These are phyloP conservation scores for Ophiostoma pallidulum DNA, from an alignment of 2,329 filamentous ascomycete species.

Conservation along the genomic window DNA sequence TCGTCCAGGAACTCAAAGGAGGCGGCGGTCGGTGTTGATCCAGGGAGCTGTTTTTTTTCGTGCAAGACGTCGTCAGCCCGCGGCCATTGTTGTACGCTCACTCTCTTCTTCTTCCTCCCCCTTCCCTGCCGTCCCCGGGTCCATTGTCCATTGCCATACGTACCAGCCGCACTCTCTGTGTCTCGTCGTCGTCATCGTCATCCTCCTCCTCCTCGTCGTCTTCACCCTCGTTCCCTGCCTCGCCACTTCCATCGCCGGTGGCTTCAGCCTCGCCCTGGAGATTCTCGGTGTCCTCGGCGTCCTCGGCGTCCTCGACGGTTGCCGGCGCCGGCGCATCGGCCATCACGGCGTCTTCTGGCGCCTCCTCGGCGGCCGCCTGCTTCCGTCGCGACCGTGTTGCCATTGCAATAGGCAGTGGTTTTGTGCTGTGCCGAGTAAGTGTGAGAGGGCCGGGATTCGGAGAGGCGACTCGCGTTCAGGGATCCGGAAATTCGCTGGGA, in stretches of 20 bases:
- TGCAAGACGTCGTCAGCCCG: background rate
- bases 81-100: too few species aligned
- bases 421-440: too few species aligned
- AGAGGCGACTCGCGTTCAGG: too few species aligned
- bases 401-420: too few species aligned
- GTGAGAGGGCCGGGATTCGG: too few species aligned
- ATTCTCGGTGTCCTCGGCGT: background rate
- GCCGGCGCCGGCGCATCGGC: slow-evolving; percentile 29
- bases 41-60: slow-evolving; percentile 55
- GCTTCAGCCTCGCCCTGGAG: slow-evolving; percentile 21
- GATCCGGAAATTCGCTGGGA: too few species aligned
- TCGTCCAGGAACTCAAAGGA: slow-evolving; percentile 93
- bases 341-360: slow-evolving; percentile 29
- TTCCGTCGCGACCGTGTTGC: slow-evolving; percentile 12
- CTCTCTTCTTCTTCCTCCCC: too few species aligned
- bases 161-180: slow-evolving; percentile 55
- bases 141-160: too few species aligned
- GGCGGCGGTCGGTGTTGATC: slow-evolving; percentile 76
- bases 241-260: background rate
- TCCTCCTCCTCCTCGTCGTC: slow-evolving; percentile 31
- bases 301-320: slow-evolving; percentile 19
- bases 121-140: background rate
- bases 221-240: slow-evolving; percentile 4
- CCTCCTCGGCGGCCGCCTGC: slow-evolving; percentile 13
- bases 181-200: slow-evolving; percentile 38